Percentiles rank a stretch among this genome's conserved stretches.
Conservation (phyloP, 1,284 basidiomycete genomes). For the Lentinus polychrous region DNA sequence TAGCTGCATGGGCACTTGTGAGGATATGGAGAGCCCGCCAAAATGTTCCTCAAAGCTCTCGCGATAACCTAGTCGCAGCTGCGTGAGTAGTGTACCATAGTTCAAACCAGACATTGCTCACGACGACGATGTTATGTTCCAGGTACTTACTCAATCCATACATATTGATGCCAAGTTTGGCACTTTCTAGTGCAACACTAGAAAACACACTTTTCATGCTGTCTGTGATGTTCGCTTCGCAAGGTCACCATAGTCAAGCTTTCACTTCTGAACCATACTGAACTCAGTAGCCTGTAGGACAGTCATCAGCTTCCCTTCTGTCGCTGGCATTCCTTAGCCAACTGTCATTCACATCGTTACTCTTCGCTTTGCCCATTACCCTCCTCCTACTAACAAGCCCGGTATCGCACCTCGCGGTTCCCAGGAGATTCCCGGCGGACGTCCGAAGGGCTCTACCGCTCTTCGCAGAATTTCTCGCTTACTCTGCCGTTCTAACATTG, state of each 20-base stretch:
- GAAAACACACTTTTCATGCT: constrained; percentile 70
- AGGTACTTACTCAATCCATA: constrained; percentile 92
- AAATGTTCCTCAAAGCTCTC: constrained; percentile 34
- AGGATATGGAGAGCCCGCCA: constrained; percentile 61
- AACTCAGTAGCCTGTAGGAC: constrained; percentile 33
- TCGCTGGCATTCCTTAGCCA: constrained; percentile 66
- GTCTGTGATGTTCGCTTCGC: constrained; percentile 65
- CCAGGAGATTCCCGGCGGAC: constrained; percentile 36
- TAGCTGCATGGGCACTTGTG: constrained; percentile 62
- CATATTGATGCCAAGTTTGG: constrained; percentile 69
- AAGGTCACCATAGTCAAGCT: constrained; percentile 37
- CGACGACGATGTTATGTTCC: not conserved
- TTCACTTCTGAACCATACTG: constrained; percentile 1
- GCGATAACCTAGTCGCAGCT: constrained; percentile 53
- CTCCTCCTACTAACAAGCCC: constrained; percentile 60
- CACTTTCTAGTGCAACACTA: constrained; percentile 74
- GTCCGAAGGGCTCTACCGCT: constrained; percentile 32
- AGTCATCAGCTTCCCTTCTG: constrained; percentile 48
- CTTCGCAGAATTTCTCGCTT: constrained; percentile 43
- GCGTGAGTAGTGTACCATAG: constrained; percentile 38
- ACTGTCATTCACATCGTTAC: constrained; percentile 61
- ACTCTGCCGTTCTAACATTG: constrained; percentile 40
- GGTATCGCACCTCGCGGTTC: constrained; percentile 56
- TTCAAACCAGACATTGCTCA: not conserved
- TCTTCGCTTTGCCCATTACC: constrained; percentile 64